Percentiles rank a stretch among this genome's conserved stretches.
These are phyloP conservation scores for Leptomonas pyrrhocoris DNA, from an alignment of 208 protist species.

Conservation along the genomic window DNA sequence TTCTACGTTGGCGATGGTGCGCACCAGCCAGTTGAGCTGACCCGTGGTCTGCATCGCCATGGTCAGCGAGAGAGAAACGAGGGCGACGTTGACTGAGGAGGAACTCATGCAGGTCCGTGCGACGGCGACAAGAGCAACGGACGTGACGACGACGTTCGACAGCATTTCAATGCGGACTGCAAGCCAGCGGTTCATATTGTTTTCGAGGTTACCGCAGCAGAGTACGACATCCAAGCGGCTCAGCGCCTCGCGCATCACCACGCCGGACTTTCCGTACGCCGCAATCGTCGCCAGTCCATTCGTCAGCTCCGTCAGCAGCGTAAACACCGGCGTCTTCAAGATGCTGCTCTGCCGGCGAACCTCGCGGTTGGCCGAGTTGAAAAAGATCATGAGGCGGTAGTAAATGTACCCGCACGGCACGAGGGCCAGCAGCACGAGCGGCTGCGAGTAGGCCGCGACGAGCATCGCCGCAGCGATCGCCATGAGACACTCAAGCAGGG, in stretches of 20 bases:
- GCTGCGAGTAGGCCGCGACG: slow-evolving; percentile 45
- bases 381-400: slow-evolving; percentile 61
- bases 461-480: slow-evolving; percentile 44
- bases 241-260: slow-evolving; percentile 64
- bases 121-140: slow-evolving; percentile 41
- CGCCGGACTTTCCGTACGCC: slow-evolving; percentile 40
- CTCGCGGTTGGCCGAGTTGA: slow-evolving; percentile 63
- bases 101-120: slow-evolving; percentile 24
- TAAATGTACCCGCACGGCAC: slow-evolving; percentile 69
- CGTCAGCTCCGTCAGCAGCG: slow-evolving; percentile 77
- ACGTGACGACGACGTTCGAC: slow-evolving; percentile 61
- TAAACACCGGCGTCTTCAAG: slow-evolving; percentile 81
- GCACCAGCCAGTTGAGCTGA: slow-evolving; percentile 42
- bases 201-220: slow-evolving; percentile 40
- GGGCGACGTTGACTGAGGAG: slow-evolving; percentile 15
- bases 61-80: slow-evolving; percentile 45
- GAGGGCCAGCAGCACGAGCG: slow-evolving; percentile 46
- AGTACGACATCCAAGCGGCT: slow-evolving; percentile 65
- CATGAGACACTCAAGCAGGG: slow-evolving; percentile 51
- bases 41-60: slow-evolving; percentile 41
- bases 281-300: slow-evolving; percentile 79
- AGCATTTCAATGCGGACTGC: slow-evolving; percentile 86
- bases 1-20: slow-evolving; percentile 5
- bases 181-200: slow-evolving; percentile 84
- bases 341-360: slow-evolving; percentile 80